phyloP scores from a whole-genome alignment of 345 rosid species.

The Arabidopsis suecica region DNA sequence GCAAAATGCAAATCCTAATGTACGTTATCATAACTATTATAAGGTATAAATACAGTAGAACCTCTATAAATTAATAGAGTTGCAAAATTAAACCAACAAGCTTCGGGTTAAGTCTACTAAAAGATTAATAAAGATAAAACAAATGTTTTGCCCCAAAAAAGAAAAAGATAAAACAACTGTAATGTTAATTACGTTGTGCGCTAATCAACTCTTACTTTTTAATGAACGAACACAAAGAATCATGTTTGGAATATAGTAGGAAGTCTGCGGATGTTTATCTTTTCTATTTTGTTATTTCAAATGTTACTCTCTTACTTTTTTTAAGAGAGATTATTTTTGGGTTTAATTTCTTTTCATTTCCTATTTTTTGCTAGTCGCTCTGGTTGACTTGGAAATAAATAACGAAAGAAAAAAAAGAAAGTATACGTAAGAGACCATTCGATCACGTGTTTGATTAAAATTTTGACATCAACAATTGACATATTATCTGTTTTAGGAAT shows the following conservation, averaged over 20 bases:
- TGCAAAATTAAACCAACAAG: background rate
- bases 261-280: constrained; percentile 11
- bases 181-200: background rate
- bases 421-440: constrained; percentile 16
- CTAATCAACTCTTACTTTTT: constrained; percentile 19
- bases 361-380: background rate
- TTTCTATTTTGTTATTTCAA: background rate
- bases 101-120: background rate
- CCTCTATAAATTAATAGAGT: too few species aligned
- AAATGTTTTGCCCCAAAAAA: background rate
- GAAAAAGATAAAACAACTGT: background rate
- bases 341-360: background rate
- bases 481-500: background rate
- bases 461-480: constrained; percentile 7
- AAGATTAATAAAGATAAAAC: background rate
- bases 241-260: constrained; percentile 2
- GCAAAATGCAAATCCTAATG: too few species aligned
- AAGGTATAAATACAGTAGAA: too few species aligned
- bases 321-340: background rate
- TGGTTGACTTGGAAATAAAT: constrained; percentile 29
- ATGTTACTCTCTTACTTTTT: background rate
- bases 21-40: too few species aligned
- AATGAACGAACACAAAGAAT: background rate
- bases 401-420: constrained; percentile 8
- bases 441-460: constrained; percentile 29